Conservation (phyloP, 148 eudicot genomes). For the Rhododendron ferrugineum region DNA sequence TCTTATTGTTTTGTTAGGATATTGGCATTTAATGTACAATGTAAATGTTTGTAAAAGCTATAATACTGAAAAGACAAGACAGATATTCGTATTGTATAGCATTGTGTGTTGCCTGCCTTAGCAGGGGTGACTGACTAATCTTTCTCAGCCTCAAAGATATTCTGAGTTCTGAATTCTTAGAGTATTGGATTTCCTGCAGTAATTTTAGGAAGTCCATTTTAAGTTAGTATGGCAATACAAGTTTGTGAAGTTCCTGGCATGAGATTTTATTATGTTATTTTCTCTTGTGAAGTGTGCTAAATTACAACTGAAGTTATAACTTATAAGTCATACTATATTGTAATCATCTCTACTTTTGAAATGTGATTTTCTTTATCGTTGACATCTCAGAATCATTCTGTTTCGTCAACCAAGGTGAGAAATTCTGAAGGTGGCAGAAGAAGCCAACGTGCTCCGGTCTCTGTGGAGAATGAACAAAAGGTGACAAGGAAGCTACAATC, state of each 20-base stretch:
- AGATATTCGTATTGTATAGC: background rate
- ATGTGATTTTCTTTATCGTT: background rate
- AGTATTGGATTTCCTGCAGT: background rate
- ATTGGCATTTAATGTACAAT: background rate
- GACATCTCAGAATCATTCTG: constrained; percentile 47
- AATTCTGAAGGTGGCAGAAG: constrained; percentile 35
- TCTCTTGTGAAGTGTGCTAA: constrained; percentile 3
- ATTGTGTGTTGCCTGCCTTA: background rate
- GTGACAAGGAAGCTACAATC: constrained; percentile 19
- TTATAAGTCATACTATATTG: background rate
- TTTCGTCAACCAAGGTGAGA: constrained; percentile 43
- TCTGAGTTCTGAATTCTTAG: background rate
- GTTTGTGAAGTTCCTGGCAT: background rate
- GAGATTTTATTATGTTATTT: constrained; percentile 3
- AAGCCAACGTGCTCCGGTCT: constrained; percentile 30
- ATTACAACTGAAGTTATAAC: background rate
- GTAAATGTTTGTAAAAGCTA: background rate
- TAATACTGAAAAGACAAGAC: background rate
- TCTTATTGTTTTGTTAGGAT: background rate
- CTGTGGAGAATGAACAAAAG: constrained; percentile 27
- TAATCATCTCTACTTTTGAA: background rate
- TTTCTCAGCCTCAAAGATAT: background rate
- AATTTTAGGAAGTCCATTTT: background rate
- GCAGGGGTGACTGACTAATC: background rate
- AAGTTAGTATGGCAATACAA: background rate